Percentiles rank a stretch among this genome's conserved stretches.
Conservation (phyloP, 805 yeast species). For the Cyberlindnera xylosilytica region DNA sequence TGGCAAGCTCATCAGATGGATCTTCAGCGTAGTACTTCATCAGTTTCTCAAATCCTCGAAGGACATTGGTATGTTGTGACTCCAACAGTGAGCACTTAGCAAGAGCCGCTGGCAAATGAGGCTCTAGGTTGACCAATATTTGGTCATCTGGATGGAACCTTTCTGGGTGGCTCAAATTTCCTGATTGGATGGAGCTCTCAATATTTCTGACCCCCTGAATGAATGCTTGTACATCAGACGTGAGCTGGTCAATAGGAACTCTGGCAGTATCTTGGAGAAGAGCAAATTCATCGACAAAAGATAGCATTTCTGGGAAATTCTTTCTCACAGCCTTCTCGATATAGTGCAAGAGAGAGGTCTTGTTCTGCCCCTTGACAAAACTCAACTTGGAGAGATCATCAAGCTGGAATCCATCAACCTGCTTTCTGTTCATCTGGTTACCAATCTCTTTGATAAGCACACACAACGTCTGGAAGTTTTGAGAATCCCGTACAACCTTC, state of each 20-base stretch:
- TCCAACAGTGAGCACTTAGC: constrained; percentile 62
- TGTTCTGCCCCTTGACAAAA: constrained; percentile 85
- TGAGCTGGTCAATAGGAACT: constrained; percentile 77
- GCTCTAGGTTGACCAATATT: constrained; percentile 56
- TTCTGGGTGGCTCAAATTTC: constrained; percentile 78
- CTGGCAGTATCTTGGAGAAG: constrained; percentile 53
- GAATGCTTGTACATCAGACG: constrained; percentile 66
- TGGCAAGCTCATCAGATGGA: constrained; percentile 60
- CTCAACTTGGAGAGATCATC: constrained; percentile 86
- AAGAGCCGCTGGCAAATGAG: constrained; percentile 73
- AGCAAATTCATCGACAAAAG: constrained; percentile 70
- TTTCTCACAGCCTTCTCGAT: constrained; percentile 86
- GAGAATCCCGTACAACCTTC: constrained; percentile 60
- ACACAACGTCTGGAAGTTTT: constrained; percentile 65
- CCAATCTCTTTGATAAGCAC: constrained; percentile 89
- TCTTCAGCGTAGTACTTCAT: constrained; percentile 94
- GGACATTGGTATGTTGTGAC: constrained; percentile 59
- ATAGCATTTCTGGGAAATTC: constrained; percentile 74
- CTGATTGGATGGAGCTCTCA: constrained; percentile 69
- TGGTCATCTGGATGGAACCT: constrained; percentile 82
- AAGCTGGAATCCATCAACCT: constrained; percentile 88
- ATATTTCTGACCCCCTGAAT: constrained; percentile 63
- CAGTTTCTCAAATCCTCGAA: constrained; percentile 62
- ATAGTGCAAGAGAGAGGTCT: constrained; percentile 85
- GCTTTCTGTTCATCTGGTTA: constrained; percentile 95